Conservation (phyloP, 2,329 filamentous ascomycete species). For the Microcyclospora pomicola region DNA sequence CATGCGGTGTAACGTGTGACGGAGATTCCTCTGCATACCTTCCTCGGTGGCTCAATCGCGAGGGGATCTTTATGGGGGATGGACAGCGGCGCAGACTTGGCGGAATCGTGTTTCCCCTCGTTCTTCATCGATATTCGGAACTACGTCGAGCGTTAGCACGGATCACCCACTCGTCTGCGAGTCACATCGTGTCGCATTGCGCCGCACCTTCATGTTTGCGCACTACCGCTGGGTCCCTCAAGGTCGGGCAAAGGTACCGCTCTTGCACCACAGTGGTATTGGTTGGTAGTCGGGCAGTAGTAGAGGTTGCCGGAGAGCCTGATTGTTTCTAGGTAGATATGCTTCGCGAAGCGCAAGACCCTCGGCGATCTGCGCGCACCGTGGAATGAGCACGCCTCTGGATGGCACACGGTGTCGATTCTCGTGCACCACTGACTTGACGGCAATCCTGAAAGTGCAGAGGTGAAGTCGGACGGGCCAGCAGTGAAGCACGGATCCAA, state of each 20-base stretch:
- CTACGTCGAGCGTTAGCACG: constrained; percentile 15
- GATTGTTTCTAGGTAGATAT: no score
- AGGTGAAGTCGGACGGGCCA: no score
- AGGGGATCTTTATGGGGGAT: constrained; percentile 75
- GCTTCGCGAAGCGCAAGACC: no score
- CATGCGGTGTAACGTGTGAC: background rate
- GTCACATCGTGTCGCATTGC: background rate
- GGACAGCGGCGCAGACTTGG: constrained; percentile 55
- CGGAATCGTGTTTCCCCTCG: constrained; percentile 52
- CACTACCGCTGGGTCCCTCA: background rate
- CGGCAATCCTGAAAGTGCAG: no score
- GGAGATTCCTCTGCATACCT: constrained; percentile 43
- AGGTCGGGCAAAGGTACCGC: background rate
- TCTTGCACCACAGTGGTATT: background rate
- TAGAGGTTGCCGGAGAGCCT: background rate
- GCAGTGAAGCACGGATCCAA: no score
- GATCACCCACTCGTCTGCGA: no score
- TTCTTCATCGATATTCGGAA: constrained; percentile 81
- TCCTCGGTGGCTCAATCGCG: constrained; percentile 83
- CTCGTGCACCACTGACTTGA: no score
- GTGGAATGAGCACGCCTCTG: no score
- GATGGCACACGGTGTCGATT: no score
- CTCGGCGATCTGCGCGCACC: no score
- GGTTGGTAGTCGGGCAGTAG: background rate
- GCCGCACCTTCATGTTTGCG: constrained; percentile 10